Evolutionary conservation across 306 rosid genomes (phyloP), one percentile per base, ranked within the genome.

Genomic region (Vigna trinervia): DNA sequence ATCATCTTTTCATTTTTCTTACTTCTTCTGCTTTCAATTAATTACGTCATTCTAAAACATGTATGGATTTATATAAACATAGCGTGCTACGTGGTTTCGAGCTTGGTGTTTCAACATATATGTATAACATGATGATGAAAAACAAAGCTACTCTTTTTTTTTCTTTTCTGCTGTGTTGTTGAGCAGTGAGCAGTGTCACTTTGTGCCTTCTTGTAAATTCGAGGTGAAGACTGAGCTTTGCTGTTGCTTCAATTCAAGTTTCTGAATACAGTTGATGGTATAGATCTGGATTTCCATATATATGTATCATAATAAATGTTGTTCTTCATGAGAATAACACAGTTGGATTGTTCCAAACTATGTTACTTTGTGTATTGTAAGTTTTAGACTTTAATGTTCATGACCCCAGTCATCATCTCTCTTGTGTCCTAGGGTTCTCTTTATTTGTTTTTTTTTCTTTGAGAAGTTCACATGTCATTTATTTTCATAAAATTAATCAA

Each of bases 201-300:
- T 19, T 74, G 17, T 77, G 79, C 51, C n/a, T 75, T 80, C 15
- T 56, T 81, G 83, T 78, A 70, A 47, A 83, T 78, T 56, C 69
- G 54, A 80, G 78, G 56, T 56, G 88, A 45, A 50, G 81, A 73
- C 32, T 75, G 52, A 45, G 69, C 60, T 57, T 4, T 65, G 60
- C 78, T 62, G n/a, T 62, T 73, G 60, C 61, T 15, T 65, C 68
- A 45, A 34, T 52, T 76, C 47, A 71, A 62, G 58, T 43, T 68
- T 78, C 62, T 68, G 63, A 74, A 60, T 51, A 74, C 34, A 62
- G 75, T 69, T 79, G 77, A 58, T 53, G 32, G 43, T 54, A 69
- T 76, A 81, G 88, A 85, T 78, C 88, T 82, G 79, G 82, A 78
- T 78, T 82, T 81, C 84, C 69, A 63, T 78, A 63, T 78, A 74